These are phyloP conservation scores for Neolentinus lepideus DNA, from an alignment of 1,284 basidiomycete genomes.

Conservation along the genomic window DNA sequence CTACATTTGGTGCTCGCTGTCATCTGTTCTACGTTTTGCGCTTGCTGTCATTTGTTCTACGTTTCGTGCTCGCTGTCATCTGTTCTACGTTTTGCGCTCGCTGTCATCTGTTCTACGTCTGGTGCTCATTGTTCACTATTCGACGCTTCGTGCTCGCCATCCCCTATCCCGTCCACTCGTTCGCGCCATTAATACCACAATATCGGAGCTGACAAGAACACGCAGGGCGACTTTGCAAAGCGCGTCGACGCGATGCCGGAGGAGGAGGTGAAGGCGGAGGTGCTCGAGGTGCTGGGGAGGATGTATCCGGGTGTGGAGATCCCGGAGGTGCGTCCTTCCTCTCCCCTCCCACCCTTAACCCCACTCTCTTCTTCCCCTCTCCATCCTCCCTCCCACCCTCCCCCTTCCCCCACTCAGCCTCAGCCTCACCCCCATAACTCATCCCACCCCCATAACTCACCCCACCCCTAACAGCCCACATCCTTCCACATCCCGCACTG, in stretches of 20 bases:
- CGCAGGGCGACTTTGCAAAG: constrained; percentile 49
- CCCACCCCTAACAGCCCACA: constrained; percentile 26
- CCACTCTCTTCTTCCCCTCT: neutral
- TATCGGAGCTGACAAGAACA: no score
- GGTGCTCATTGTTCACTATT: no score
- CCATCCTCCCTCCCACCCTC: neutral
- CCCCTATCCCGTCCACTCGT: no score
- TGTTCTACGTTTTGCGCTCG: no score
- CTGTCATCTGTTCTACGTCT: no score
- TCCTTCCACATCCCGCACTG: constrained; percentile 54
- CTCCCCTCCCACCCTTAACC: neutral
- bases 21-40: no score
- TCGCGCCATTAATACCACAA: no score
- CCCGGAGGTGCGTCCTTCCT: constrained; percentile 20
- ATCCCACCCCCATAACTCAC: constrained; percentile 3
- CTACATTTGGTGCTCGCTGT: no score
- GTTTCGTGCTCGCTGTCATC: no score
- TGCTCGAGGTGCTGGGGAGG: constrained; percentile 42
- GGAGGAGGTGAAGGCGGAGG: constrained; percentile 40
- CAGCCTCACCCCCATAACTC: neutral
- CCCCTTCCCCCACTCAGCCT: neutral
- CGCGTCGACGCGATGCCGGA: constrained; percentile 49
- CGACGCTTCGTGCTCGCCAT: no score
- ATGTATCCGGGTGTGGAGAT: constrained; percentile 53
- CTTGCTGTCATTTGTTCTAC: no score